A percentile compares a stretch with the other conserved stretches of the same genome.
phyloP scores from a whole-genome alignment of 148 eudicot species.

The Vaccinium darrowii region DNA sequence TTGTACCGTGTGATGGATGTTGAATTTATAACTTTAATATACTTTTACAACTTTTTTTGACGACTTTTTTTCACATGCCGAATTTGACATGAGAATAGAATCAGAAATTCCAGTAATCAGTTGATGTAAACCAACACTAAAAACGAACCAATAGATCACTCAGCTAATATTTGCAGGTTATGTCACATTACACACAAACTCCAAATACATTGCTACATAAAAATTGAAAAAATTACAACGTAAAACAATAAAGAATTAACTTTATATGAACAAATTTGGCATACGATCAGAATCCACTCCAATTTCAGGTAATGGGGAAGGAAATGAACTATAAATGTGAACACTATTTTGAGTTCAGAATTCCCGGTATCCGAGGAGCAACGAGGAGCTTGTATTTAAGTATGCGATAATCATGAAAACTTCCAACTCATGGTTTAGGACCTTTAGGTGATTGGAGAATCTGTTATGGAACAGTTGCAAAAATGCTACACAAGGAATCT shows the following conservation, averaged over 20 bases:
- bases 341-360: not conserved
- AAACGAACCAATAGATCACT: not conserved
- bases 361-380: not conserved
- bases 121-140: not conserved
- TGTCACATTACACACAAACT: not conserved
- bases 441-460: slow-evolving; percentile 12
- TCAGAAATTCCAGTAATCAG: slow-evolving; percentile 4
- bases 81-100: not conserved
- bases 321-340: slow-evolving; percentile 3
- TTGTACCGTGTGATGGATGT: too few species aligned
- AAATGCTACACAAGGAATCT: slow-evolving; percentile 9
- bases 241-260: slow-evolving; percentile 10
- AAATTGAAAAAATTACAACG: not conserved
- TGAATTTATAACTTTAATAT: too few species aligned
- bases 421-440: not conserved
- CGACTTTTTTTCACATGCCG: not conserved
- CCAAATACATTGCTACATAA: not conserved
- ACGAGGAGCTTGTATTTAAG: not conserved
- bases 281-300: not conserved
- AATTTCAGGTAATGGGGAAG: slow-evolving; percentile 14
- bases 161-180: not conserved
- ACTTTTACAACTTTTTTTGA: too few species aligned
- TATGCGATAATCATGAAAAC: not conserved
- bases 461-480: not conserved
- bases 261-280: slow-evolving; percentile 9